Base-by-base conservation (phyloP, 495 filamentous ascomycete genomes). In the Halenospora varia region DNA sequence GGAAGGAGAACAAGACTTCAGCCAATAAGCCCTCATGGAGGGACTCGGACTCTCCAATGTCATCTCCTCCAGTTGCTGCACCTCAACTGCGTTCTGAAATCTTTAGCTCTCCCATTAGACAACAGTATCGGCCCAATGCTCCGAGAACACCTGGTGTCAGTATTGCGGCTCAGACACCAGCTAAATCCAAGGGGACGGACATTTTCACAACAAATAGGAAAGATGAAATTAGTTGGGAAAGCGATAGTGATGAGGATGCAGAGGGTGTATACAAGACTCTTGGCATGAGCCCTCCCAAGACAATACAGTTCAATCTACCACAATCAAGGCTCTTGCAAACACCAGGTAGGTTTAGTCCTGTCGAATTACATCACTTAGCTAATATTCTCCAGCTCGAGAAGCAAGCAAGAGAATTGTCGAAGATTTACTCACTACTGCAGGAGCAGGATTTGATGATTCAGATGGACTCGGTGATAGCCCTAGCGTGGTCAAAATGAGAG, bases 271-370 rank as follows among this genome's bases (percentile, higher is more conserved):
- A 84, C 41, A 79, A 78, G 1, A 73, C 73, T 10, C 60, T 82
- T 11, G 89, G 83, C 0, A 82, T 91, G 62, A 96, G 90, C 65
- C 94, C 95, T 35, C 94, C 94, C 0, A 96, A 96, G 73, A 99
- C 94, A 23, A 96, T 99, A 70, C 92, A 96, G 66, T 99, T 99
- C 67, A 88, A 90, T 64, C 77, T 99, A 56, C 92, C 92, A 55
- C 88, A 90, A 65, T 88, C 85, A 48, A 84, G 88, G 60, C 70
- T 99, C 26, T 71, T 99, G 74, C 91, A 94, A 63, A 99, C 94
- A 22, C 94, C 94, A 56, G 91, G 91, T 90, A 77, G 65, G 82
- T 76, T 25, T 50, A 15, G 2, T 48, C 3, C 13, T 46, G 39
- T 29, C 44, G 17, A 25, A n/a, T 13, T 47, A 8, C 8, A 8